Conservation (phyloP, 140 eudicot species). For the Erigeron philadelphicus region DNA sequence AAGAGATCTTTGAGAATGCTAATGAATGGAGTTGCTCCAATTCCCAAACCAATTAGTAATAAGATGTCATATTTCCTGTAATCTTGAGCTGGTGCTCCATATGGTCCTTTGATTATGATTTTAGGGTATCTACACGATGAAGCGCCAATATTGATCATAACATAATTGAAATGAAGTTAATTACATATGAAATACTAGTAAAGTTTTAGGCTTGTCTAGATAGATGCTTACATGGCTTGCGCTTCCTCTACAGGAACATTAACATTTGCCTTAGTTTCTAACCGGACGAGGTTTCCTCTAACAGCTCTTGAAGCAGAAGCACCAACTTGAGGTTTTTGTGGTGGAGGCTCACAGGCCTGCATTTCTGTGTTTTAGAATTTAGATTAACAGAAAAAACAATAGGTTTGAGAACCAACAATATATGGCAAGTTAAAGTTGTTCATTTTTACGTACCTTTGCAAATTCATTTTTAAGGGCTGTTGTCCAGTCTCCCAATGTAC, state of each 20-base stretch:
- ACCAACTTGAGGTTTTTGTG: conserved; percentile 35
- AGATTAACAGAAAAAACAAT: conserved; percentile 29
- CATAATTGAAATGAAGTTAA: neutral
- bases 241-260: conserved; percentile 37
- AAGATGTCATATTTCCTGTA: conserved; percentile 72
- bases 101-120: conserved; percentile 80
- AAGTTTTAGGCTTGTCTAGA: neutral
- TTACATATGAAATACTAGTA: no score
- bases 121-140: conserved; percentile 52
- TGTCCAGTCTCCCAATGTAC: conserved; percentile 96
- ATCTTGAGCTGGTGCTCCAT: conserved; percentile 93
- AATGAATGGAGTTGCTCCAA: conserved; percentile 95
- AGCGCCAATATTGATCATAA: neutral
- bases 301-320: conserved; percentile 37
- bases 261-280: conserved; percentile 35
- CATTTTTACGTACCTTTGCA: conserved; percentile 47
- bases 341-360: conserved; percentile 81
- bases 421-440: conserved; percentile 7
- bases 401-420: conserved; percentile 3
- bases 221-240: conserved; percentile 50
- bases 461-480: conserved; percentile 61
- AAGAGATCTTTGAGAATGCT: conserved; percentile 87
- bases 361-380: conserved; percentile 32
- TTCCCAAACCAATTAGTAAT: conserved; percentile 81
- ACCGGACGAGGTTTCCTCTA: conserved; percentile 36